These are phyloP conservation scores for Phoma sp. DNA, from an alignment of 2,329 filamentous ascomycete genomes.

Conservation along the genomic window DNA sequence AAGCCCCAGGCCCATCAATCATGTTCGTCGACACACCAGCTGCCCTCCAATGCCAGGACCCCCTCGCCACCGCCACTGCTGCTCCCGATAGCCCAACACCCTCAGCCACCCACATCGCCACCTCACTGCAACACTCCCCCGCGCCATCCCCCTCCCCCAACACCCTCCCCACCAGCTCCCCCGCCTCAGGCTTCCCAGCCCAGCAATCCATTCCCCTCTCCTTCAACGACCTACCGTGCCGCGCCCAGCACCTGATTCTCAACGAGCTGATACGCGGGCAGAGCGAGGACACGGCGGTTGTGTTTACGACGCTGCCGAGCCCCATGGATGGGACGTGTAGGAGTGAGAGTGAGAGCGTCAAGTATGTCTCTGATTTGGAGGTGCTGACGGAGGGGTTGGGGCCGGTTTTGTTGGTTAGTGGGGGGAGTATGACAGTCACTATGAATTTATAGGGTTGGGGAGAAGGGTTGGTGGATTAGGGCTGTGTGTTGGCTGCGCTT, in stretches of 20 bases:
- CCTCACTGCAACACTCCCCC: conserved; percentile 5
- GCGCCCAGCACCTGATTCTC: conserved; percentile 83
- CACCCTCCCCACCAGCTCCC: conserved; percentile 8
- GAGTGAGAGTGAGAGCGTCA: conserved; percentile 72
- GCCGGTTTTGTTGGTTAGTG: conserved; percentile 79
- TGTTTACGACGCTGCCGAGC: conserved; percentile 84
- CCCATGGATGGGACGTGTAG: conserved; percentile 77
- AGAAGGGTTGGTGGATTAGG: background rate
- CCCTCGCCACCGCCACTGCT: conserved; percentile 21
- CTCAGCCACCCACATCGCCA: conserved; percentile 3
- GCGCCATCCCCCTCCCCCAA: background rate
- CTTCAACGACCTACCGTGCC: conserved; percentile 85
- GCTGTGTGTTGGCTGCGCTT: background rate
- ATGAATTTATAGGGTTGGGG: conserved; percentile 64
- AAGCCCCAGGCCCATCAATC: conserved; percentile 71
- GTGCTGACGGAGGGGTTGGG: conserved; percentile 78
- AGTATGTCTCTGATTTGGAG: conserved; percentile 79
- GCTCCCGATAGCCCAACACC: conserved; percentile 1
- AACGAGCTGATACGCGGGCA: conserved; percentile 76
- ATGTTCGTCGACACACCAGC: conserved; percentile 68
- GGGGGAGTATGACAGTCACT: conserved; percentile 89
- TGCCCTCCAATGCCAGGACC: conserved; percentile 26
- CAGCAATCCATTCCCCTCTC: conserved; percentile 72
- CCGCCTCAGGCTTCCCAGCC: conserved; percentile 57
- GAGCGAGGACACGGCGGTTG: conserved; percentile 67